These are phyloP conservation scores for Nemania abortiva DNA, from an alignment of 2,329 filamentous ascomycete genomes.

Conservation along the genomic window DNA sequence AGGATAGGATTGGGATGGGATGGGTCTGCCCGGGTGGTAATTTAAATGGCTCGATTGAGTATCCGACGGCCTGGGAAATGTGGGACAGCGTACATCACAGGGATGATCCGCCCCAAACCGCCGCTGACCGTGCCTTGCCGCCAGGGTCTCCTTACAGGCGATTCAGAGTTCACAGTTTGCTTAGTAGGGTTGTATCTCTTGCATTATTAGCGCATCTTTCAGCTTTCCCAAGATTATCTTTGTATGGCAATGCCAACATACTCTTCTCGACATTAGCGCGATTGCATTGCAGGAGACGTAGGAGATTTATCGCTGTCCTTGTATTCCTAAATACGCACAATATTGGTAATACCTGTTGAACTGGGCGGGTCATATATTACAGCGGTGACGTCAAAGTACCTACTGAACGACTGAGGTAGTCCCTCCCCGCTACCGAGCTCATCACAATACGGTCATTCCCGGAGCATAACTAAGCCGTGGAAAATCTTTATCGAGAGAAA, in stretches of 20 bases:
- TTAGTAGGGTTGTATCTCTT: not conserved
- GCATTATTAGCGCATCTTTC: not conserved
- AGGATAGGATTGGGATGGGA: conserved; percentile 13
- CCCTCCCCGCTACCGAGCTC: not conserved
- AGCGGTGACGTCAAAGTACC: conserved; percentile 23
- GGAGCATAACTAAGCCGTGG: not conserved
- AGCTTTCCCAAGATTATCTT: too few relatives aligned
- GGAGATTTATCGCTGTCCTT: not conserved
- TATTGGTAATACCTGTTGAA: not conserved
- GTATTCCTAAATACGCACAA: not conserved
- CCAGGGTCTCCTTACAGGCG: not conserved
- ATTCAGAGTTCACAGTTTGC: not conserved
- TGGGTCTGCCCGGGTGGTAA: not conserved
- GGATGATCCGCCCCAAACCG: conserved; percentile 34
- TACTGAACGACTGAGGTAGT: conserved; percentile 4
- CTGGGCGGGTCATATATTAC: not conserved
- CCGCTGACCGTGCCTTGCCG: conserved; percentile 21
- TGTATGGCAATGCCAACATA: not conserved
- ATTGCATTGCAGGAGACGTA: not conserved
- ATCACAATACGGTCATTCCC: not conserved
- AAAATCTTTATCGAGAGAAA: not conserved
- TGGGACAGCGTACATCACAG: conserved; percentile 32
- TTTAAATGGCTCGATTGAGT: conserved; percentile 9
- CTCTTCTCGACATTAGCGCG: not conserved
- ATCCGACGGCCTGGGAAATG: conserved; percentile 26